Conservation (phyloP, 73 alveolate species). For the Uronychia binucleata region DNA sequence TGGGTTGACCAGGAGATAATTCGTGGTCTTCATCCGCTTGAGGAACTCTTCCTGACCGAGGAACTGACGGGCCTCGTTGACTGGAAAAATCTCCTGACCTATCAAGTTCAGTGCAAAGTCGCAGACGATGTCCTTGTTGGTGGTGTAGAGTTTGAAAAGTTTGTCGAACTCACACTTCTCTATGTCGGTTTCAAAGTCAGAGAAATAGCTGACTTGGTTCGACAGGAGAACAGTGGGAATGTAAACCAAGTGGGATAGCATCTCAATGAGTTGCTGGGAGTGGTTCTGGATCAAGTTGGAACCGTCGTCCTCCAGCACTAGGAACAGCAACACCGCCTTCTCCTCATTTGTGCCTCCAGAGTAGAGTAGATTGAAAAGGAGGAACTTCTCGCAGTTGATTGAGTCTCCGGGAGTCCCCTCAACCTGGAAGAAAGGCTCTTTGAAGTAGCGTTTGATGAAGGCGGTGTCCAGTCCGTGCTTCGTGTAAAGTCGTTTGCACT, state of each 20-base stretch:
- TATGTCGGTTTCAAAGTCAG: not conserved
- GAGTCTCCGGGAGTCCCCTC: not conserved
- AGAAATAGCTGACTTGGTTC: not conserved
- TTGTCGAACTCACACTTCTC: not conserved
- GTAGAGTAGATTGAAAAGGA: not conserved
- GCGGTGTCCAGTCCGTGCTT: not conserved
- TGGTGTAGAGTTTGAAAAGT: not conserved
- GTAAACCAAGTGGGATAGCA: not conserved
- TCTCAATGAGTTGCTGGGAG: not conserved
- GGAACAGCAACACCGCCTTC: not conserved
- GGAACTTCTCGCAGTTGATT: not conserved
- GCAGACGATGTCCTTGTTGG: not conserved
- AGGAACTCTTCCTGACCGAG: not conserved
- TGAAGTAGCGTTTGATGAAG: not conserved
- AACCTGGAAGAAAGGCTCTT: not conserved
- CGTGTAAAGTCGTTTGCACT: not conserved
- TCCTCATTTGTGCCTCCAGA: conserved; percentile 1
- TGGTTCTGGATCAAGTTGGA: not conserved
- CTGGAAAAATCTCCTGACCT: not conserved
- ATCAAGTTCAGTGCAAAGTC: not conserved
- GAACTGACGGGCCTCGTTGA: not conserved
- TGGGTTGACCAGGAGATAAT: not conserved
- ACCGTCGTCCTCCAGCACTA: not conserved
- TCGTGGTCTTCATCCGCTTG: not conserved
- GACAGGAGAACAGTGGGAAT: not conserved